These are phyloP conservation scores for Scytalidium sp. DNA, from an alignment of 2,329 filamentous ascomycete genomes.

Conservation along the genomic window DNA sequence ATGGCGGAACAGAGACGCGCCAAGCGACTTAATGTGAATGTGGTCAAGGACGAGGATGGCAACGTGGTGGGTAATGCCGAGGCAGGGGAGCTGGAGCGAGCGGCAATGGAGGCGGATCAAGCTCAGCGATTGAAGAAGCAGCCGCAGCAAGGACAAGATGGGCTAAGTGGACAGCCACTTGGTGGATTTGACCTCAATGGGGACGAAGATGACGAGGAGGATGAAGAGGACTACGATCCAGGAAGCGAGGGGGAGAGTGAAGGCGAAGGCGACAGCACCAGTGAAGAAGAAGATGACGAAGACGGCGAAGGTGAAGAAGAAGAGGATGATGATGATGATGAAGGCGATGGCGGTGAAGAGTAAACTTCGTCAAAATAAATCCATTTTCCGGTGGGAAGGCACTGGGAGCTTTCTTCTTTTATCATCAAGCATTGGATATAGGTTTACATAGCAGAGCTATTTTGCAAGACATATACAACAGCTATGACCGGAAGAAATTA, in stretches of 20 bases:
- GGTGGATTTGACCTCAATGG: constrained; percentile 41
- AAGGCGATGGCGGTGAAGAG: constrained; percentile 19
- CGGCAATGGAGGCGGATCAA: constrained; percentile 31
- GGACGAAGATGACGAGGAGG: constrained; percentile 57
- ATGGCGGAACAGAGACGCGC: constrained; percentile 67
- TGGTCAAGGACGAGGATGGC: constrained; percentile 37
- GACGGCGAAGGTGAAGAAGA: constrained; percentile 40
- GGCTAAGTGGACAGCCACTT: constrained; percentile 21
- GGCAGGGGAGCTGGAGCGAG: constrained; percentile 28
- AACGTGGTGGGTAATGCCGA: constrained; percentile 37
- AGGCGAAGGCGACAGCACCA: constrained; percentile 46
- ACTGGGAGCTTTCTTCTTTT: too few relatives aligned
- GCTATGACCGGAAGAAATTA: too few relatives aligned
- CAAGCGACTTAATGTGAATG: constrained; percentile 58
- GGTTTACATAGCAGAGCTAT: too few relatives aligned
- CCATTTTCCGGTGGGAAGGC: too few relatives aligned
- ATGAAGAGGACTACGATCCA: constrained; percentile 66
- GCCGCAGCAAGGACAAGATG: constrained; percentile 12
- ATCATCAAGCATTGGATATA: too few relatives aligned
- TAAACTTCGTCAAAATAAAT: too few relatives aligned
- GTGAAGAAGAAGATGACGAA: constrained; percentile 43
- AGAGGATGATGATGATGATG: constrained; percentile 23
- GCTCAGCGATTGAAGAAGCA: constrained; percentile 11
- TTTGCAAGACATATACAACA: too few relatives aligned
- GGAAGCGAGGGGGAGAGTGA: constrained; percentile 51